Base-by-base conservation (phyloP, 108 stramenopile genomes). In the Bacterosira constricta region DNA sequence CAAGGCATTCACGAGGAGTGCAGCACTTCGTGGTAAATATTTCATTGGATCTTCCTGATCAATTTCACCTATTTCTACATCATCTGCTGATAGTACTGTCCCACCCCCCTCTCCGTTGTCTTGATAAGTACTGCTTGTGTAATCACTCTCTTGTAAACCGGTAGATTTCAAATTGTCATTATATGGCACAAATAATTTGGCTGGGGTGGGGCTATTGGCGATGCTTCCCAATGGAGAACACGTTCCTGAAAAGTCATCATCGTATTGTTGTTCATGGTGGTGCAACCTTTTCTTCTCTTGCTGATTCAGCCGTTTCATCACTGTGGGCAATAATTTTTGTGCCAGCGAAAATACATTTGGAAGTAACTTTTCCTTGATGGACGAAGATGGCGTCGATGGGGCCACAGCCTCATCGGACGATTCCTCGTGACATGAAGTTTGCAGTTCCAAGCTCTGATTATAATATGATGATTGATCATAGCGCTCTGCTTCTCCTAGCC, bases 11-110 rank as follows among this genome's bases (percentile, higher is more conserved):
- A 79, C 27, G 13, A 79, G 56, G 2, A 66, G 46, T 44, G 77
- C 77, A 25, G 77, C 77, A 61, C 69, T 79, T 53, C 71, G 68
- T 6, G 77, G 77, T 20, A 79, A 38, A 56, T 71, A 79, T 31
- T 67, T 31, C 9, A 38, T 55, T 2, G 69, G 58, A 59, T n/a
- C n/a, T n/a, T n/a, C n/a, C n/a, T n/a, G n/a, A n/a, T n/a, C n/a
- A n/a, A n/a, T n/a, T n/a, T 70, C 69, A 1, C 58, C 69, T 37
- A 60, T 60, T 27, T 70, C 69, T 9, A 60, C 27, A 50, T 56
- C 56, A 29, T 34, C n/a, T n/a, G n/a, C n/a, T n/a, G n/a, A n/a
- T n/a, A n/a, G n/a, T n/a, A n/a, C n/a, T n/a, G n/a, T n/a, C n/a
- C n/a, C n/a, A n/a, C n/a, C n/a, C n/a, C n/a, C n/a, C n/a, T n/a